Conservation (phyloP, 2,329 filamentous ascomycete species). For the Clonostachys solani region DNA sequence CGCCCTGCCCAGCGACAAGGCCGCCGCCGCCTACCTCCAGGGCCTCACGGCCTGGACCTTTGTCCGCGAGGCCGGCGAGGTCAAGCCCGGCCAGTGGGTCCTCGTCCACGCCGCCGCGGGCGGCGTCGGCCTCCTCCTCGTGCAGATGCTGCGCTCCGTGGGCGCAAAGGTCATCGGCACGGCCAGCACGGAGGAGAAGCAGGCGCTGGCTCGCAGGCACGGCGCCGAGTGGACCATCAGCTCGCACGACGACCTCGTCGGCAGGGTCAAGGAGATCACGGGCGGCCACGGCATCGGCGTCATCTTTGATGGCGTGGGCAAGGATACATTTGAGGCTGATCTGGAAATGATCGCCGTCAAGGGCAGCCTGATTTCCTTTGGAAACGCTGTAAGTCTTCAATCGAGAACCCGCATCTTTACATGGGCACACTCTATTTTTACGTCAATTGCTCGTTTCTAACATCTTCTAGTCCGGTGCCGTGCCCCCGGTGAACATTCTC, state of each 20-base stretch:
- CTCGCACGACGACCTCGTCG: slow-evolving; percentile 57
- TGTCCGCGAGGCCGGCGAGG: slow-evolving; percentile 70
- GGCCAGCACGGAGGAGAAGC: slow-evolving; percentile 69
- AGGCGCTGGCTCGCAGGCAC: slow-evolving; percentile 61
- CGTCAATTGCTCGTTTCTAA: neutral
- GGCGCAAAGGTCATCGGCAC: slow-evolving; percentile 80
- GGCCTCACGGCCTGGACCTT: slow-evolving; percentile 80
- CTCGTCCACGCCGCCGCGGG: slow-evolving; percentile 84
- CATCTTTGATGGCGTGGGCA: slow-evolving; percentile 84
- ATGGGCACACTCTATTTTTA: neutral
- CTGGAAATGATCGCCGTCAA: slow-evolving; percentile 72
- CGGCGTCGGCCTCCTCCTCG: slow-evolving; percentile 72
- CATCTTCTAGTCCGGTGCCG: slow-evolving; percentile 55
- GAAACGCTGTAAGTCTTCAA: slow-evolving; percentile 61
- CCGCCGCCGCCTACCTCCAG: slow-evolving; percentile 70
- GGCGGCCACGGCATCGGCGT: slow-evolving; percentile 68
- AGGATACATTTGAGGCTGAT: slow-evolving; percentile 76
- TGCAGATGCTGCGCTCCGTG: slow-evolving; percentile 67
- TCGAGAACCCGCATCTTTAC: neutral
- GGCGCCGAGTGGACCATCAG: slow-evolving; percentile 72
- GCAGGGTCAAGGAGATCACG: slow-evolving; percentile 64
- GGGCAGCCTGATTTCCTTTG: slow-evolving; percentile 74
- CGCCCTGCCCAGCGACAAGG: slow-evolving; percentile 54
- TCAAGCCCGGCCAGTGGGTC: slow-evolving; percentile 74
- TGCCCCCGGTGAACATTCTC: slow-evolving; percentile 58